Percentiles rank a stretch among this genome's conserved stretches.
Conservation (phyloP, 2,329 filamentous ascomycete genomes). For the Torrubiella hemipterigena region DNA sequence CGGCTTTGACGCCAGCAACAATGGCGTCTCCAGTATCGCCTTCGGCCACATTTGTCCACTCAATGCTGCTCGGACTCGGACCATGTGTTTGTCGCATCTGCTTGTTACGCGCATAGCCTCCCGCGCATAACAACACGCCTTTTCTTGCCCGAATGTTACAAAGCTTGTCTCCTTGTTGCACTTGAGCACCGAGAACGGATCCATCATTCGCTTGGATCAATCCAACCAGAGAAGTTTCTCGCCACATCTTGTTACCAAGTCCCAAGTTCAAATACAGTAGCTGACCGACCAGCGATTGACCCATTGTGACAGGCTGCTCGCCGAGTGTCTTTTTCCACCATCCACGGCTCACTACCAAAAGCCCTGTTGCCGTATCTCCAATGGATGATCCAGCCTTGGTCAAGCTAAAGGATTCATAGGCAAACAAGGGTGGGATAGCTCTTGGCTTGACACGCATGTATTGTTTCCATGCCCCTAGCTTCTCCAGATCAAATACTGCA, state of each 20-base stretch:
- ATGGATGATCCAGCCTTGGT: conserved; percentile 5
- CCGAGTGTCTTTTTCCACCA: conserved; percentile 8
- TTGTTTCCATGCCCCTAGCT: conserved; percentile 14
- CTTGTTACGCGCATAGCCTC: conserved; percentile 20
- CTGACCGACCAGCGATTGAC: conserved; percentile 12
- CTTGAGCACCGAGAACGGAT: too few species aligned
- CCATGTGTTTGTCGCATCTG: conserved; percentile 16
- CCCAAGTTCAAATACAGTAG: too few species aligned
- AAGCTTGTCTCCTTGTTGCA: too few species aligned
- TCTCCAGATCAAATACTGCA: conserved; percentile 13
- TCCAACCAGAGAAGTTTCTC: conserved; percentile 9
- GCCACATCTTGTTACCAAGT: too few species aligned
- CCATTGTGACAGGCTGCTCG: conserved; percentile 11
- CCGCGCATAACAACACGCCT: conserved; percentile 21
- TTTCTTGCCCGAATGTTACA: conserved; percentile 13
- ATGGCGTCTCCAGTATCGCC: conserved; percentile 13
- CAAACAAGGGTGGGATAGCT: conserved; percentile 3
- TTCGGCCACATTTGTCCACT: conserved; percentile 14
- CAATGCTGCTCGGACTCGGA: conserved; percentile 8
- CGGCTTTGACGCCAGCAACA: conserved; percentile 14
- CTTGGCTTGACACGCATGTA: conserved; percentile 9
- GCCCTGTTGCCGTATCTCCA: too few species aligned
- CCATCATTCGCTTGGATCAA: conserved; percentile 8
- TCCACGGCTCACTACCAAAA: too few species aligned
- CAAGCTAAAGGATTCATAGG: too few species aligned